phyloP scores from a whole-genome alignment of 176 grass and related monocot species.

The Raddia distichophylla region DNA sequence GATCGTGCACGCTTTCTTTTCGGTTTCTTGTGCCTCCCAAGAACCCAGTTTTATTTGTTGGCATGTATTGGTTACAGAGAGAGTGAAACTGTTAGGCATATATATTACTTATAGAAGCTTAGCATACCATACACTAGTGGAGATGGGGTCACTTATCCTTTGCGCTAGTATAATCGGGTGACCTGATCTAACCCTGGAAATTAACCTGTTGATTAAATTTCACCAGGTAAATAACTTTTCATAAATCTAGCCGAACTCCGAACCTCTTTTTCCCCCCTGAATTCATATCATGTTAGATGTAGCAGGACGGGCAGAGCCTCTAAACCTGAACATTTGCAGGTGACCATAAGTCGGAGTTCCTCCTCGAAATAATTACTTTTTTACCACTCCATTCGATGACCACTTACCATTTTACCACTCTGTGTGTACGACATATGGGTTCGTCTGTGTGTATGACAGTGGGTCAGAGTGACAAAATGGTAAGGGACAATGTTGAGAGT shows the following conservation, averaged over 20 bases:
- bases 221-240: too few relatives aligned
- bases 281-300: not conserved
- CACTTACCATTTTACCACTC: too few relatives aligned
- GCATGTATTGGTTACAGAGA: not conserved
- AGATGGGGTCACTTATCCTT: conserved; percentile 11
- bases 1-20: conserved; percentile 41
- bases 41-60: not conserved
- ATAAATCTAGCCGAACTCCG: too few relatives aligned
- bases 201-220: too few relatives aligned
- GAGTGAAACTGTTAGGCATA: not conserved
- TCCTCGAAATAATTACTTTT: too few relatives aligned
- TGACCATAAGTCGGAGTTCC: not conserved
- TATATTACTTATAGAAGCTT: not conserved
- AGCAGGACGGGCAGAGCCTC: not conserved
- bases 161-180: not conserved
- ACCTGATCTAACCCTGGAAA: not conserved
- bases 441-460: too few relatives aligned
- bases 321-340: not conserved
- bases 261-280: not conserved
- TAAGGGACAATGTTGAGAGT: too few relatives aligned
- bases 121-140: not conserved
- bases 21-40: conserved; percentile 20
- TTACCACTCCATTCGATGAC: too few relatives aligned
- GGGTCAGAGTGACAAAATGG: too few relatives aligned
- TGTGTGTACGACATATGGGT: too few relatives aligned